Percentiles rank a stretch among this genome's conserved stretches.
Conservation (phyloP, 2,329 filamentous ascomycete genomes). For the Fusarium sp. region DNA sequence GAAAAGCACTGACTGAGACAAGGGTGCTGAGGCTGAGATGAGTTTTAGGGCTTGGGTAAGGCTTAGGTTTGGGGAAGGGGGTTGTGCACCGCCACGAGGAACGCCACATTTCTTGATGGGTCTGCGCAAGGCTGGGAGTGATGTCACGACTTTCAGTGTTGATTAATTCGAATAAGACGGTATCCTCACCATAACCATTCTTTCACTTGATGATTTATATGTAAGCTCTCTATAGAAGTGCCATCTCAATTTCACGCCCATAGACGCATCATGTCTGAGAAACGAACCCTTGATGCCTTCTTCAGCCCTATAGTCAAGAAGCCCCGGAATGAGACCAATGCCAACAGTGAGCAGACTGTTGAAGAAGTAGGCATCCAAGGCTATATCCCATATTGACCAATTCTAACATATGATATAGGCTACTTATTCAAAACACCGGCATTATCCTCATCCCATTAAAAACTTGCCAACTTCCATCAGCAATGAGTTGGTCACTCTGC, state of each 20-base stretch:
- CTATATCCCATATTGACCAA: rapidly evolving
- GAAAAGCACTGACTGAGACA: slow-evolving; percentile 41
- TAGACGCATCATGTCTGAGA: slow-evolving; percentile 39
- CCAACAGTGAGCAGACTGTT: slow-evolving; percentile 6
- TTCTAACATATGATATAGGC: slow-evolving; percentile 31
- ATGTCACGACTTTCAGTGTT: slow-evolving; percentile 36
- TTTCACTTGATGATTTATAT: neutral
- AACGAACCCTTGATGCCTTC: slow-evolving; percentile 76
- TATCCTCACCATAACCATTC: neutral
- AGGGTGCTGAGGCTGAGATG: slow-evolving; percentile 46
- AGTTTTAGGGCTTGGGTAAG: slow-evolving; percentile 39
- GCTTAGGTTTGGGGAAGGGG: neutral
- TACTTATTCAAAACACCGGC: slow-evolving; percentile 53
- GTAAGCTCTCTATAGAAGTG: neutral
- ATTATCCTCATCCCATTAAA: slow-evolving; percentile 65
- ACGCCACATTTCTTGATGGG: slow-evolving; percentile 39
- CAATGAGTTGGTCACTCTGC: slow-evolving; percentile 57
- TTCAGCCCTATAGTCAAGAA: slow-evolving; percentile 58
- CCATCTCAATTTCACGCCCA: neutral
- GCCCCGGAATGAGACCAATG: slow-evolving; percentile 19
- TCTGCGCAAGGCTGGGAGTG: slow-evolving; percentile 29
- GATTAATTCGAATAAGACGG: neutral
- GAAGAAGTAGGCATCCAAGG: slow-evolving; percentile 4
- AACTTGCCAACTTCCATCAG: slow-evolving; percentile 55
- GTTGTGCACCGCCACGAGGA: slow-evolving; percentile 33